Percentiles rank a stretch among this genome's conserved stretches.
phyloP scores from a whole-genome alignment of 2,329 filamentous ascomycete species.

The Trichoderma gracile region DNA sequence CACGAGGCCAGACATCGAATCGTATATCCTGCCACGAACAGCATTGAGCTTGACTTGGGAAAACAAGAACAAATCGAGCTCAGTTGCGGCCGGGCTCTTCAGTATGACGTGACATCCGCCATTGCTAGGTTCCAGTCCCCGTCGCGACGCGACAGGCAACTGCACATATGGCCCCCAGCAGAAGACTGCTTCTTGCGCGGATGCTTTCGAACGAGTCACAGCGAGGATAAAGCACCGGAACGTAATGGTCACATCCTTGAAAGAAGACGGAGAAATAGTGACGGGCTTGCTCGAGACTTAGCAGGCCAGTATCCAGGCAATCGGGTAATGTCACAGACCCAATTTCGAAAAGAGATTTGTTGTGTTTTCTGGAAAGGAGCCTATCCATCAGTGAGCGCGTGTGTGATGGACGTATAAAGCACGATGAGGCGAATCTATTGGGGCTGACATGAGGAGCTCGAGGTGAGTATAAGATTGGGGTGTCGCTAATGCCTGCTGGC shows the following conservation, averaged over 20 bases:
- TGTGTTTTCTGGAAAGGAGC: background rate
- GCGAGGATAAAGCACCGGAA: conserved; percentile 33
- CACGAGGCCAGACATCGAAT: conserved; percentile 34
- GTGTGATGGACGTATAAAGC: background rate
- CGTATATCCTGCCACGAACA: conserved; percentile 40
- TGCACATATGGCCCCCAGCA: conserved; percentile 54
- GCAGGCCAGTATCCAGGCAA: conserved; percentile 30
- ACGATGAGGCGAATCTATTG: background rate
- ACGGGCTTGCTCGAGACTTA: conserved; percentile 31
- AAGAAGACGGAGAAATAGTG: conserved; percentile 34
- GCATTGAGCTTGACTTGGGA: conserved; percentile 50
- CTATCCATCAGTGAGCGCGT: conserved; percentile 4
- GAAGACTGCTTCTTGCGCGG: conserved; percentile 47
- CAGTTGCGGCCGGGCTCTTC: conserved; percentile 44
- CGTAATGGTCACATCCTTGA: conserved; percentile 34
- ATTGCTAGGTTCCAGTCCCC: conserved; percentile 42
- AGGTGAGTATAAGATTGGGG: too few species aligned
- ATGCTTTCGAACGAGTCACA: conserved; percentile 50
- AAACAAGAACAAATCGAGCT: conserved; percentile 53
- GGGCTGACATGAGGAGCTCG: background rate
- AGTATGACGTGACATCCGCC: conserved; percentile 50
- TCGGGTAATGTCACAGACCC: conserved; percentile 27
- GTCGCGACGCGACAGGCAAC: conserved; percentile 50
- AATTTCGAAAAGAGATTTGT: conserved; percentile 29
- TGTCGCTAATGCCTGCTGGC: background rate